Evolutionary conservation across 208 protist genomes (phyloP).

Genomic region (Blastocrithidia nonstop): DNA sequence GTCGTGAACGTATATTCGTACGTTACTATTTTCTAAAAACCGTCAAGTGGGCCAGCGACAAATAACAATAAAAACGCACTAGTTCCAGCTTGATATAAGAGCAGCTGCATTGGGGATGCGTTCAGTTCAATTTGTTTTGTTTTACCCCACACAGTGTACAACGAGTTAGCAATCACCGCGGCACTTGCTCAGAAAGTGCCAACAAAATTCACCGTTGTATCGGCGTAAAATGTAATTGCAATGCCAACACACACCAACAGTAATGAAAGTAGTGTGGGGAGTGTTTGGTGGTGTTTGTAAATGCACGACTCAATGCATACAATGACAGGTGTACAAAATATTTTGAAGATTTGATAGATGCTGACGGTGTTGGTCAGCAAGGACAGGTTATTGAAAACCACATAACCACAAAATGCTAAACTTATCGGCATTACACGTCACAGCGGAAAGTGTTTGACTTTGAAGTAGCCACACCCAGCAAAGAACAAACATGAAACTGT

Average conservation of each 20-base stretch:
- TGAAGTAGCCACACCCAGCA: constrained; percentile 16
- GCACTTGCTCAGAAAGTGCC: constrained; percentile 45
- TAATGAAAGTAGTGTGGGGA: constrained; percentile 31
- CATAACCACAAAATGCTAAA: constrained; percentile 67
- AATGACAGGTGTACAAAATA: constrained; percentile 71
- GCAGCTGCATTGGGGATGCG: constrained; percentile 65
- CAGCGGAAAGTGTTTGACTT: constrained; percentile 18
- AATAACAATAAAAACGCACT: constrained; percentile 65
- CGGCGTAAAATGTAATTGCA: constrained; percentile 44
- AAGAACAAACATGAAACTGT: constrained; percentile 48
- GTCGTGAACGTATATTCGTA: constrained; percentile 40
- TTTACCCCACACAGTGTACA: constrained; percentile 86
- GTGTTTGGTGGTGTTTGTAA: too few species aligned
- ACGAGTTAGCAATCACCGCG: constrained; percentile 59
- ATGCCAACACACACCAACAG: constrained; percentile 66
- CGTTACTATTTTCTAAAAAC: constrained; percentile 10
- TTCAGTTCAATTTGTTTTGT: constrained; percentile 76
- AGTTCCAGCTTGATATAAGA: constrained; percentile 74
- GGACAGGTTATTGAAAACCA: constrained; percentile 82
- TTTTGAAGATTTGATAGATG: constrained; percentile 79
- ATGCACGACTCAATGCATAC: constrained; percentile 51
- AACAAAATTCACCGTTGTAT: constrained; percentile 33
- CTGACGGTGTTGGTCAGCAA: constrained; percentile 64
- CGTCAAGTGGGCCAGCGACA: constrained; percentile 44
- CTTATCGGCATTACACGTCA: constrained; percentile 36